phyloP scores from a whole-genome alignment of 2,329 filamentous ascomycete species.

The Graphilbum sp. region DNA sequence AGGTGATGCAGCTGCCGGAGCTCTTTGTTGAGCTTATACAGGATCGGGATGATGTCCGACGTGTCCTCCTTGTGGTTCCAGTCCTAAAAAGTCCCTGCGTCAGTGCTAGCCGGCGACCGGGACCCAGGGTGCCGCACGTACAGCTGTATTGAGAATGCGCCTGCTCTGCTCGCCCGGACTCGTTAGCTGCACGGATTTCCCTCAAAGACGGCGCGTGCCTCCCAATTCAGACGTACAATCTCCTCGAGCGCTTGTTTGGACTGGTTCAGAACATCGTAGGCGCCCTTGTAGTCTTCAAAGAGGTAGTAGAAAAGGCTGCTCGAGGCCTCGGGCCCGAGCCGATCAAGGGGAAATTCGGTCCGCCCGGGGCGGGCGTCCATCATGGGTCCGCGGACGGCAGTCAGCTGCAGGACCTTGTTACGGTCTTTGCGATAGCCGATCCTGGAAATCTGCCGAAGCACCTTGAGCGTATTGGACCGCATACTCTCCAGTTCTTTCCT shows the following conservation, averaged over 20 bases:
- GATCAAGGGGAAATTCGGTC: slow-evolving; percentile 8
- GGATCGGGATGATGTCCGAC: slow-evolving; percentile 35
- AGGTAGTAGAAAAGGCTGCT: slow-evolving; percentile 50
- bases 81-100: slow-evolving; percentile 2
- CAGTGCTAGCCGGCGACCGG: neutral
- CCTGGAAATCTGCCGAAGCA: slow-evolving; percentile 22
- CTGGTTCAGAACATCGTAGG: slow-evolving; percentile 34
- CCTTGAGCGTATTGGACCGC: slow-evolving; percentile 21
- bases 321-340: slow-evolving; percentile 28
- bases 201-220: no score
- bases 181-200: no score
- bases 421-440: slow-evolving; percentile 21
- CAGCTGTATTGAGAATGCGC: slow-evolving; percentile 15
- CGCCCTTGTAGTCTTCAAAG: slow-evolving; percentile 49
- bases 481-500: slow-evolving; percentile 17
- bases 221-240: slow-evolving; percentile 30
- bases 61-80: slow-evolving; percentile 19
- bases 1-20: slow-evolving; percentile 43
- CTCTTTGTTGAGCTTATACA: slow-evolving; percentile 44
- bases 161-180: slow-evolving; percentile 14
- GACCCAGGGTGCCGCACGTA: slow-evolving; percentile 10
- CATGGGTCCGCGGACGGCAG: slow-evolving; percentile 18
- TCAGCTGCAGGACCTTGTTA: slow-evolving; percentile 24
- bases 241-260: slow-evolving; percentile 29
- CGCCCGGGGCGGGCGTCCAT: neutral